Evolutionary conservation across 768 basidiomycete genomes (phyloP), one percentile per base, ranked within the genome.

Genomic region (Floccularia luteovirens): DNA sequence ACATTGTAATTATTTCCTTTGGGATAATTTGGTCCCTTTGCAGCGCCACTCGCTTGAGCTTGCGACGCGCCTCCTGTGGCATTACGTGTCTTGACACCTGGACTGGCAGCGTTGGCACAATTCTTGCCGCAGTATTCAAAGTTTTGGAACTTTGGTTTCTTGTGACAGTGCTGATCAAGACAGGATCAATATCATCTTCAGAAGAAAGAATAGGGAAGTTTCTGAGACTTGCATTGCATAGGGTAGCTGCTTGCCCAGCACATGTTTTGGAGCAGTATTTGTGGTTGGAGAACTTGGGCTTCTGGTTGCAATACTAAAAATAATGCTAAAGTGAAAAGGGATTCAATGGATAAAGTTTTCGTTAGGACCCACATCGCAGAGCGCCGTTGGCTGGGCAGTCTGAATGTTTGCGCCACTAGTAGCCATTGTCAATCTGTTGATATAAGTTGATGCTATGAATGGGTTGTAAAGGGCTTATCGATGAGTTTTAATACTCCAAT

Each of bases 121-220:
- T 70, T 75, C 65, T 78, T 76, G 40, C 81, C 75, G 43, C 81
- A 82, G 48, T 69, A 82, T 37, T 75, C 71, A 48, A 75, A 74
- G 46, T 62, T 67, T 47, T 66, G 70, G 49, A 70, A 76, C 55
- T 78, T 82, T 3, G 77, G 75, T 44, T 72, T 75, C 51, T 67
- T 66, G 45, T 75, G 70, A 49, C 81, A 82, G 44, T 71, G 60
- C 73, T 75, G 45, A n/a, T n/a, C n/a, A n/a, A n/a, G n/a, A n/a
- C 2, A 36, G 34, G 42, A 11, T 36, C 22, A 25, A 22, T 14
- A 31, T 16, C 21, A 36, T 35, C 31, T 5, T 30, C 10, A n/a
- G 22, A 12, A 10, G 31, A 12, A 34, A 23, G 40, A 13, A 34
- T 30, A 24, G 12, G 21, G 31, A 23, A 32, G 28, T 11, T 8